Evolutionary conservation across 2,329 filamentous ascomycete genomes (phyloP).

Genomic region (Leptodontidium sp.): DNA sequence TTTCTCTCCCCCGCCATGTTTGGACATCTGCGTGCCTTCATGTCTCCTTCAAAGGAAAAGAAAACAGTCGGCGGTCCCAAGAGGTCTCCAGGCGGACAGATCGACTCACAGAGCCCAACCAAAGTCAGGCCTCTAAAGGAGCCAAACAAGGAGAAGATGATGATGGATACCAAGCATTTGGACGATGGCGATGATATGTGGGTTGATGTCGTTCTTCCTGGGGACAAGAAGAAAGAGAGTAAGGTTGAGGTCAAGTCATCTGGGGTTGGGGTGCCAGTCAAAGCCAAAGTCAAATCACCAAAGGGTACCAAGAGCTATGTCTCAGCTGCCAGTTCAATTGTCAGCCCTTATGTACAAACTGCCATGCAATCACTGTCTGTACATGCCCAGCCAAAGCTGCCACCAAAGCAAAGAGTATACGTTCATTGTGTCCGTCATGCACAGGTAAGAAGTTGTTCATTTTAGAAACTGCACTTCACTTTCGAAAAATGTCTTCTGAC

Average conservation of each 20-base stretch:
- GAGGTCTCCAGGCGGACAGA: not conserved
- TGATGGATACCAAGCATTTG: not conserved
- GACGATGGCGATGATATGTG: too few relatives aligned
- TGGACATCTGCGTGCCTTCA: not conserved
- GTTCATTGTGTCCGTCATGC: constrained; percentile 16
- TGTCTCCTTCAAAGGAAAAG: not conserved
- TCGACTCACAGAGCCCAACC: not conserved
- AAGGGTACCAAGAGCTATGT: not conserved
- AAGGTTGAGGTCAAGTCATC: not conserved
- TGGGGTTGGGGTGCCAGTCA: not conserved
- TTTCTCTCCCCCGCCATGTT: not conserved
- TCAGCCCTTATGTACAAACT: not conserved
- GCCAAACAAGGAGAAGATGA: not conserved
- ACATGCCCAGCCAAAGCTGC: not conserved
- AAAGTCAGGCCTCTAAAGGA: not conserved
- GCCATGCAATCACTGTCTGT: not conserved
- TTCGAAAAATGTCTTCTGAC: not conserved
- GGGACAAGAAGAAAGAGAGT: not conserved
- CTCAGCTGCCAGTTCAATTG: not conserved
- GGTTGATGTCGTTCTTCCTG: not conserved
- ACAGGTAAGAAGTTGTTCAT: constrained; percentile 3
- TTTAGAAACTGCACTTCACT: not conserved
- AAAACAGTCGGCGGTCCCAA: not conserved
- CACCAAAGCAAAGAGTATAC: not conserved
- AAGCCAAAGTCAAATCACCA: not conserved